These are phyloP conservation scores for Prosopis cineraria DNA, from an alignment of 306 rosid genomes.

Conservation along the genomic window DNA sequence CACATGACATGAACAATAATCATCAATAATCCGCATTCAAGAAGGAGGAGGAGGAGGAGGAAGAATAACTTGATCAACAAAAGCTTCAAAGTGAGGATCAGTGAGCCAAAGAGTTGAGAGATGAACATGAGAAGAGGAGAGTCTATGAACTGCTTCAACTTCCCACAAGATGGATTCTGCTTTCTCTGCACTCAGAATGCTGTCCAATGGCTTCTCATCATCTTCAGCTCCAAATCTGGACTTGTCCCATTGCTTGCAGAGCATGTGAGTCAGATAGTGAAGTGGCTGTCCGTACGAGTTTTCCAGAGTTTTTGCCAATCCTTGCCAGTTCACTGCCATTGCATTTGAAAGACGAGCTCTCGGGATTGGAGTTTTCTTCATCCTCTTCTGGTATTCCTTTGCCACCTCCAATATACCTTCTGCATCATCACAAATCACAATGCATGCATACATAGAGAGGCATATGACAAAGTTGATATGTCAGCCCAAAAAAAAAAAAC, in stretches of 20 bases:
- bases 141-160: conserved; percentile 35
- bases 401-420: conserved; percentile 33
- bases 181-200: background rate
- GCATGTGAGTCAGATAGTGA: conserved; percentile 43
- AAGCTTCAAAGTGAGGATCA: conserved; percentile 26
- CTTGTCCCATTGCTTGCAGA: conserved; percentile 48
- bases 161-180: conserved; percentile 41
- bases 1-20: too few relatives aligned
- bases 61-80: conserved; percentile 24
- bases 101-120: conserved; percentile 37
- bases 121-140: conserved; percentile 34
- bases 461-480: too few relatives aligned
- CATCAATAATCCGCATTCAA: too few relatives aligned
- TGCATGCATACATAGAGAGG: too few relatives aligned
- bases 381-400: conserved; percentile 32
- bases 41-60: too few relatives aligned
- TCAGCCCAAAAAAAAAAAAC: too few relatives aligned
- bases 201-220: conserved; percentile 28
- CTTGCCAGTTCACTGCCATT: conserved; percentile 29
- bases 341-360: background rate
- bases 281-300: conserved; percentile 35
- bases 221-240: conserved; percentile 37
- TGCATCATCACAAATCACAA: conserved; percentile 20
- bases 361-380: conserved; percentile 33
- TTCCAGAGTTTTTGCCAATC: conserved; percentile 36